These are phyloP conservation scores for Talaromyces funiculosus DNA, from an alignment of 2,329 filamentous ascomycete genomes.

Conservation along the genomic window DNA sequence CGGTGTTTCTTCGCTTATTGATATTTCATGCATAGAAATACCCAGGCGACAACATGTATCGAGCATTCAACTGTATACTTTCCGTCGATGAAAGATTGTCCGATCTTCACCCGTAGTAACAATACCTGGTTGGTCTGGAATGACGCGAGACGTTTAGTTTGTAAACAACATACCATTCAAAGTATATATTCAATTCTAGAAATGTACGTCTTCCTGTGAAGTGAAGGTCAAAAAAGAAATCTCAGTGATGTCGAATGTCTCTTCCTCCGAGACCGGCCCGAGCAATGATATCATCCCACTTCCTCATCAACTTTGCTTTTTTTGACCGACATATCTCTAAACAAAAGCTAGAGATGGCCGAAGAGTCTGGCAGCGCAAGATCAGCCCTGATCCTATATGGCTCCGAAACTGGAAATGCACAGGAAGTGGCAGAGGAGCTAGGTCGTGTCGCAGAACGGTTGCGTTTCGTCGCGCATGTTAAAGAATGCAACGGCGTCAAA, in stretches of 20 bases:
- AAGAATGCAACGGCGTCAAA: constrained; percentile 70
- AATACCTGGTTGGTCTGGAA: not conserved
- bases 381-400: constrained; percentile 76
- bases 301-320: not conserved
- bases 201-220: not conserved
- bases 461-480: constrained; percentile 68
- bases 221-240: not conserved
- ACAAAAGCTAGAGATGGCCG: constrained; percentile 22
- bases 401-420: constrained; percentile 89
- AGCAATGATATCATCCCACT: not conserved
- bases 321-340: not conserved
- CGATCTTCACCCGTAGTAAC: not conserved
- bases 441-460: constrained; percentile 68
- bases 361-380: constrained; percentile 22
- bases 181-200: not conserved
- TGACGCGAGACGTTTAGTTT: not conserved
- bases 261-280: constrained; percentile 12
- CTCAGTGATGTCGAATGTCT: not conserved
- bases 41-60: constrained; percentile 8
- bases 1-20: constrained; percentile 18
- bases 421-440: constrained; percentile 84
- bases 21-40: constrained; percentile 7
- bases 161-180: too few relatives aligned
- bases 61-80: not conserved
- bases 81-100: not conserved